phyloP scores from a whole-genome alignment of 1,139 yeast species.

The Arxiozyma slooffiae region DNA sequence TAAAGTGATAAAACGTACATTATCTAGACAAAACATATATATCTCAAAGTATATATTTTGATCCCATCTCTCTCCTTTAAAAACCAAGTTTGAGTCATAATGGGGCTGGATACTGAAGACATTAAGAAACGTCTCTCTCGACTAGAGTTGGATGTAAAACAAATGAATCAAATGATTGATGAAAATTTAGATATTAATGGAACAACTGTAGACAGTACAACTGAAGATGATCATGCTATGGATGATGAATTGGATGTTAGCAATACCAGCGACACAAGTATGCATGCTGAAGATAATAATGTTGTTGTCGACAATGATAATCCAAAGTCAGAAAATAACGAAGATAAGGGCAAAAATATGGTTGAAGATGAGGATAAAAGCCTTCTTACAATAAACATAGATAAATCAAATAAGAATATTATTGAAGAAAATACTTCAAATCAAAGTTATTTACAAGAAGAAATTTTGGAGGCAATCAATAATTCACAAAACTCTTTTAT shows the following conservation, averaged over 20 bases:
- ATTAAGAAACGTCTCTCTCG: conserved; percentile 29
- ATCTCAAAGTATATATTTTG: neutral
- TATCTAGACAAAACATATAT: neutral
- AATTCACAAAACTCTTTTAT: neutral
- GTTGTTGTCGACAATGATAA: no score
- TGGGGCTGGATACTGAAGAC: conserved; percentile 22
- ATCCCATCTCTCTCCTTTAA: neutral
- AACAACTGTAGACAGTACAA: neutral
- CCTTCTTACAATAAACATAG: no score
- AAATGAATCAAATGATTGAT: conserved; percentile 29
- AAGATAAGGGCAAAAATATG: neutral
- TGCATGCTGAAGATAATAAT: neutral
- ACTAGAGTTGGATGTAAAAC: conserved; percentile 28
- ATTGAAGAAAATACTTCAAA: neutral
- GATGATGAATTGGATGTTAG: neutral
- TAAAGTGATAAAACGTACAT: no score
- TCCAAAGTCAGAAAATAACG: neutral
- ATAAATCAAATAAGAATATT: neutral
- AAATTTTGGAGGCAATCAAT: neutral
- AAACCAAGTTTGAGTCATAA: neutral
- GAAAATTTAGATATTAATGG: conserved; percentile 19
- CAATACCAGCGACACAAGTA: neutral
- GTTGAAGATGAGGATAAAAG: neutral
- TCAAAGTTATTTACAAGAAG: conserved; percentile 1
- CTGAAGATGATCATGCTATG: neutral